Base-by-base conservation (phyloP, 352 stramenopile species). In the Pythium brassicae region DNA sequence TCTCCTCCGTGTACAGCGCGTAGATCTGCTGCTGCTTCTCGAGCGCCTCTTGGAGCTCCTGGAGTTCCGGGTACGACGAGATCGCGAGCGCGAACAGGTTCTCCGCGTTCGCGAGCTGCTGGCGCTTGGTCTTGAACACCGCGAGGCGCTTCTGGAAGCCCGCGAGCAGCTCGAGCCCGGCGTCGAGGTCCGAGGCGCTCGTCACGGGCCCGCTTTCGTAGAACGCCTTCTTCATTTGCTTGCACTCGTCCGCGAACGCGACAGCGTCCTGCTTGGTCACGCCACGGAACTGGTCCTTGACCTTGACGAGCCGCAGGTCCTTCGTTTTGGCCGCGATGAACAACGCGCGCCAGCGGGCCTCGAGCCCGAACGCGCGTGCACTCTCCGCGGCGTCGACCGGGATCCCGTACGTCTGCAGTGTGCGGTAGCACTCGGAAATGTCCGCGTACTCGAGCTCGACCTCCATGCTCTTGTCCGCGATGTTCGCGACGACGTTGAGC, bases 271-370 rank as follows among this genome's bases (percentile, higher is more conserved):
- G 66, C 61, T 96, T 95, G 0, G 95, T 98, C 11, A 98, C 93
- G 32, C 93, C 85, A 19, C 90, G 78, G 62, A 98, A 98, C 53
- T 98, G 72, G 29, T 96, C 88, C 66, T 98, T 98, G 8, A 98
- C 91, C n/a, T 87, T 80, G 4, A 96, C 78, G 15, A 98, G 83
- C 0, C 95, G 72, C 45, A 98, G 55, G 49, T 98, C 92, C 62
- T 97, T 97, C 0, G 94, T 98, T 60, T 96, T 96, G 14, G 87
- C 82, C 1, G 83, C 60, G 1, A 95, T 45, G 48, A 87, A 88
- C 8, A 98, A 59, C 0, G 69, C 70, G 2, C 82, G 77, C 94
- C 94, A 98, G 22, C 78, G 69, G 20, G 74, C 68, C 40, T 96
- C 85, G 3, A 98, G 71, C 0, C 62, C 75, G 64, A 95, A 84